Evolutionary conservation across 768 basidiomycete genomes (phyloP).

Genomic region (Dentipellis fragilis): DNA sequence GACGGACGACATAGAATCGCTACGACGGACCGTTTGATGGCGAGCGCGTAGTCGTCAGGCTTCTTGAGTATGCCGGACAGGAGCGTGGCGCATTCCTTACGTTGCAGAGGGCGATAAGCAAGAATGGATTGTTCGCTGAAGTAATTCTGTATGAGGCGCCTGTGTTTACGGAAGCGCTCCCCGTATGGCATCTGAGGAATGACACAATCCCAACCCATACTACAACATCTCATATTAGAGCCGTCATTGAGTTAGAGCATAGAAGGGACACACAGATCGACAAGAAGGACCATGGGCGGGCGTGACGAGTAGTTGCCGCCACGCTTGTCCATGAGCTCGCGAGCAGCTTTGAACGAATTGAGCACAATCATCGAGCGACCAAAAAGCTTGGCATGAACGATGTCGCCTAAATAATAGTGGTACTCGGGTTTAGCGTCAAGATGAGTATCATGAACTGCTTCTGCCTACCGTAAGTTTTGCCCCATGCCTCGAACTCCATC

Average conservation of each 20-base stretch:
- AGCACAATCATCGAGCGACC: constrained; percentile 21
- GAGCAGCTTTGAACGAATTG: constrained; percentile 21
- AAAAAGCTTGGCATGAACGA: constrained; percentile 22
- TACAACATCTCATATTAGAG: neutral
- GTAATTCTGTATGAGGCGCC: constrained; percentile 19
- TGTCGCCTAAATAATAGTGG: constrained; percentile 18
- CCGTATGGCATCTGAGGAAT: constrained; percentile 17
- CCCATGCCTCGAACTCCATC: constrained; percentile 19
- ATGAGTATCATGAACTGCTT: neutral
- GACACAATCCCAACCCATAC: constrained; percentile 14
- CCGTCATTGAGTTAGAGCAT: neutral
- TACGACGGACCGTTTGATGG: neutral
- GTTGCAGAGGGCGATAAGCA: constrained; percentile 17
- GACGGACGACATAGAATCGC: neutral
- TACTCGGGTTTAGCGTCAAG: neutral
- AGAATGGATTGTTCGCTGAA: constrained; percentile 12
- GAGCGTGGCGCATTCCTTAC: constrained; percentile 11
- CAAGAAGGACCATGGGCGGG: constrained; percentile 19
- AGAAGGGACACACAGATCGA: constrained; percentile 16
- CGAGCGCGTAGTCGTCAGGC: neutral
- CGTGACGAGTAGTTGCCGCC: constrained; percentile 24
- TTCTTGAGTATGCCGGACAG: neutral
- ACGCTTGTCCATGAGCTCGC: constrained; percentile 25
- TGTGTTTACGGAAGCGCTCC: constrained; percentile 19
- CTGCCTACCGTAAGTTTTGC: constrained; percentile 18